Conservation (phyloP, 1,284 basidiomycete species). For the Ustanciosporium gigantosporum region DNA sequence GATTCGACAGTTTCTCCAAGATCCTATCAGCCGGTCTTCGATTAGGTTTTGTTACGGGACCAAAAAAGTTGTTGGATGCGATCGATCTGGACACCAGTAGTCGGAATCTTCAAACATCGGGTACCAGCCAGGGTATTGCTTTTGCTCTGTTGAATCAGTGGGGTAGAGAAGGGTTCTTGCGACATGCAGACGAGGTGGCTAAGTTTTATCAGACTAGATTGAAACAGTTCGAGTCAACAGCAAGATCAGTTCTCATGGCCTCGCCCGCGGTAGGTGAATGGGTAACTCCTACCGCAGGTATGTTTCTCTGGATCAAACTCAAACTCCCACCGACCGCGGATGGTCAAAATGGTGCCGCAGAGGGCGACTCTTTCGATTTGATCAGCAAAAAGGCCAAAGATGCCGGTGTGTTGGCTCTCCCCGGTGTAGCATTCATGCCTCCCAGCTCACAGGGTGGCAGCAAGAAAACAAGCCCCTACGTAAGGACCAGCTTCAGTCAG, state of each 20-base stretch:
- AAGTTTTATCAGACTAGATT: conserved; percentile 70
- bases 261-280: conserved; percentile 64
- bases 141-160: conserved; percentile 74
- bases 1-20: conserved; percentile 70
- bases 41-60: conserved; percentile 80
- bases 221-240: conserved; percentile 21
- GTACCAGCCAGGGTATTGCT: conserved; percentile 77
- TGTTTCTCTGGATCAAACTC: conserved; percentile 61
- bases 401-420: conserved; percentile 85
- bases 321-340: conserved; percentile 43
- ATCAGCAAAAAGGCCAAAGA: conserved; percentile 78
- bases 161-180: conserved; percentile 71
- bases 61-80: conserved; percentile 71
- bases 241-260: conserved; percentile 5
- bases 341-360: neutral
- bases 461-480: conserved; percentile 37
- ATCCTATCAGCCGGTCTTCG: conserved; percentile 61
- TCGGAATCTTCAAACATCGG: conserved; percentile 75
- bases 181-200: conserved; percentile 72
- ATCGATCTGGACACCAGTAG: conserved; percentile 74
- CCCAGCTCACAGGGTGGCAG: neutral
- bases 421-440: conserved; percentile 66
- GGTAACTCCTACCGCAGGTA: conserved; percentile 80
- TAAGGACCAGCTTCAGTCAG: conserved; percentile 53
- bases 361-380: conserved; percentile 73